Evolutionary conservation across 352 stramenopile species (phyloP), one percentile per base, ranked within the genome.

Genomic region (Pythium phragmitis): DNA sequence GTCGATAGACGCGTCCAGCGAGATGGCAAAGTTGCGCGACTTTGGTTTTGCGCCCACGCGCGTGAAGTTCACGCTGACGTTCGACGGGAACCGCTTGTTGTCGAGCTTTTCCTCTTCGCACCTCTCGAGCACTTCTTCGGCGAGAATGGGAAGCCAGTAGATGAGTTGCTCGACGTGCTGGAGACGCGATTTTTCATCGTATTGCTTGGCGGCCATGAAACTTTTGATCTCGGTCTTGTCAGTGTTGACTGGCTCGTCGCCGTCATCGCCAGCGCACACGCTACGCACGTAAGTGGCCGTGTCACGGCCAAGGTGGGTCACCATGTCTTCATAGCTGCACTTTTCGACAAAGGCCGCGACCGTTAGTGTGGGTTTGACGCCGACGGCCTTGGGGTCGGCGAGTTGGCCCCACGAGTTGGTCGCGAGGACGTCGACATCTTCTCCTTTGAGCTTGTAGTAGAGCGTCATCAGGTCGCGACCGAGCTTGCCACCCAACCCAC

Each of bases 191-290:
- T 76, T 84, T 48, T 82, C 69, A n/a, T 91, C 81, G 55, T 92
- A 94, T 63, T 91, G 85, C 66, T 94, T 94, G 7, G 87, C 77
- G 4, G 79, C 85, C 30, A 75, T 79, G 46, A 94, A 72, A n/a
- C 70, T 72, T 61, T 90, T 89, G 30, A 91, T 66, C 12, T 85
- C 72, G 2, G 73, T 67, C 68, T 91, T 92, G 58, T 80, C 87
- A 17, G 82, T 64, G 46, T 92, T 84, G 19, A 92, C 82, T 13
- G 84, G 84, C 23, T 92, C 83, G 46, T 87, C 64, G 0, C 78
- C 80, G 45, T 94, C 86, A 17, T 87, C 69, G 7, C 86, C 86
- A 36, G 70, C 68, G 57, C 86, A 94, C 4, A 89, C 72, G 21
- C 71, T 72, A 19, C 76, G 75, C 12, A 92, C 72, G 51, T 82